A percentile compares a stretch with the other conserved stretches of the same genome.
phyloP scores from a whole-genome alignment of 768 basidiomycete genomes.

The Pleurotus ostreatus region DNA sequence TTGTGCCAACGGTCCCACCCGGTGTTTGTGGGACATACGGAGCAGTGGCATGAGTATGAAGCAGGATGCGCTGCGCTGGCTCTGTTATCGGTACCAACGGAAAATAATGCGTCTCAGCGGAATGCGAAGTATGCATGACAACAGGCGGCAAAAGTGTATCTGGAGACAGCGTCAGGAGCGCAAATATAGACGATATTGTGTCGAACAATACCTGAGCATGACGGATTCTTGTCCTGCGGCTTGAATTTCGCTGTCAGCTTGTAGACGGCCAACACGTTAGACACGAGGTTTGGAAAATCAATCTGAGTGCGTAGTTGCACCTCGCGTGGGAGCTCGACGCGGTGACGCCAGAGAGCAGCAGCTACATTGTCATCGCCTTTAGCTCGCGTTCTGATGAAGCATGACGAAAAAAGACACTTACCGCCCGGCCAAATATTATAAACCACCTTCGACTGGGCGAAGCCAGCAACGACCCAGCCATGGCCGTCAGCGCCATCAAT shows the following conservation, averaged over 20 bases:
- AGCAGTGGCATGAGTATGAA: slow-evolving; percentile 67
- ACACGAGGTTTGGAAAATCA: slow-evolving; percentile 50
- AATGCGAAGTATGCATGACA: slow-evolving; percentile 57
- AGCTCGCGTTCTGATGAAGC: no score
- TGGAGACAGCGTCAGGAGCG: slow-evolving; percentile 19
- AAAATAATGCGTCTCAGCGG: slow-evolving; percentile 66
- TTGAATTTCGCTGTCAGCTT: slow-evolving; percentile 34
- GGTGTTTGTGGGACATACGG: slow-evolving; percentile 53
- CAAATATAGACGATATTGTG: neutral
- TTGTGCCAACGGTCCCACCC: slow-evolving; percentile 32
- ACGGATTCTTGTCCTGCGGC: slow-evolving; percentile 19
- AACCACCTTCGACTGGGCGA: slow-evolving; percentile 22
- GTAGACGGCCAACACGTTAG: slow-evolving; percentile 66
- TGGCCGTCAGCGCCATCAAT: slow-evolving; percentile 45
- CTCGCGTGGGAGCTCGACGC: slow-evolving; percentile 13
- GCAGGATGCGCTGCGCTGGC: slow-evolving; percentile 35
- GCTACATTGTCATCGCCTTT: no score
- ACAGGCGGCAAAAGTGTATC: slow-evolving; percentile 59
- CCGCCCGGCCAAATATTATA: no score
- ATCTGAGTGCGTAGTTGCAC: slow-evolving; percentile 39
- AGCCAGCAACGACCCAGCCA: slow-evolving; percentile 62
- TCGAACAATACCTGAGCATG: slow-evolving; percentile 29
- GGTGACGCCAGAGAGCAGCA: no score
- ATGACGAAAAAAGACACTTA: no score
- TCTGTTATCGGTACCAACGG: slow-evolving; percentile 32